Evolutionary conservation across 2,329 filamentous ascomycete genomes (phyloP), one percentile per base, ranked within the genome.

Genomic region (Ilyonectria sp.): DNA sequence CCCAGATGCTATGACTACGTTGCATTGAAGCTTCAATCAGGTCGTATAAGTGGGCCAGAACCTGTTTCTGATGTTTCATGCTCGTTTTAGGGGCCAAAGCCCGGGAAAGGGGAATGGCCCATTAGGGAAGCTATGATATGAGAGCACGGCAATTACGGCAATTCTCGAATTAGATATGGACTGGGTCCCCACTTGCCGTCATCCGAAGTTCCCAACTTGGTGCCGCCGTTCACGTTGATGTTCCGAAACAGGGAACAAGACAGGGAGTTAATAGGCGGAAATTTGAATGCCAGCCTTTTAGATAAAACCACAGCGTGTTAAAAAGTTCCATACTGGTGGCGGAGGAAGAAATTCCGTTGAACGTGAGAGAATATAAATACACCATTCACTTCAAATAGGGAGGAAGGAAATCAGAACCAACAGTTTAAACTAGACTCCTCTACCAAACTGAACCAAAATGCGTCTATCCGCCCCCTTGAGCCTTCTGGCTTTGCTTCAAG

Each of bases 401-500:
- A 9, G n/a, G 10, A 23, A 23, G 9, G 17, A 19, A 19, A n/a
- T 19, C 5, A 8, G 5, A 43, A 7, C 8, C 19, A 23, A 46
- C n/a, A 21, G 19, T 23, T 13, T 3, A 23, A 23, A 46, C 7
- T 13, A 21, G 4, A 4, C 2, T 23, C 23, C 19, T 10, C 4
- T 11, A 13, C 19, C 44, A 46, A 46, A 2, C 19, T n/a, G 3
- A 46, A 23, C 15, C 44, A 46, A 11, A 6, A 46, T 46, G 44
- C 44, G 19, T 23, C 19, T 21, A 21, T 46, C 19, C n/a, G 44
- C 19, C 19, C 17, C 54, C 6, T 13, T 70, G 4, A 21, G 59
- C 10, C 19, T 70, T 7, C 35, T 69, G 7, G 59, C 65, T 37
- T 6, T 71, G 1, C 21, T 63, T 1, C 44, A 52, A 13, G 21